Percentiles rank a stretch among this genome's conserved stretches.
Conservation (phyloP, 2,329 filamentous ascomycete species). For the Microsporum audouinii region DNA sequence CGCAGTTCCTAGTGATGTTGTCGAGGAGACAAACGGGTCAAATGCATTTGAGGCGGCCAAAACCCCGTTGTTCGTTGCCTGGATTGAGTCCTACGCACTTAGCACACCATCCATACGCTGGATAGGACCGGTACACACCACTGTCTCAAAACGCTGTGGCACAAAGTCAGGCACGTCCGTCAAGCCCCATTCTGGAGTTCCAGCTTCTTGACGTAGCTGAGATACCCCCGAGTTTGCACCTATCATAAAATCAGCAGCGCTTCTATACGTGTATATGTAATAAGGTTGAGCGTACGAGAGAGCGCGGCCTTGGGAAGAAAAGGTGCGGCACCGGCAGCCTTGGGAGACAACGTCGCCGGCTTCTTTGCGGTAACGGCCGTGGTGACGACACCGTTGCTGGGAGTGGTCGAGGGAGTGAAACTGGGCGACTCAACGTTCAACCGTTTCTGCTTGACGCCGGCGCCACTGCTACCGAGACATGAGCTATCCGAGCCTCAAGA, state of each 20-base stretch:
- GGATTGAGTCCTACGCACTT: conserved; percentile 23
- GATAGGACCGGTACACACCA: conserved; percentile 31
- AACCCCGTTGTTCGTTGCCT: conserved; percentile 39
- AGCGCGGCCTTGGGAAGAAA: conserved; percentile 32
- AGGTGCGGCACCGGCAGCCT: conserved; percentile 73
- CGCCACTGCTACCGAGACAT: background rate
- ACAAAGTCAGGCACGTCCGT: conserved; percentile 41
- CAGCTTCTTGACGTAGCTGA: conserved; percentile 28
- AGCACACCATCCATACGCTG: background rate
- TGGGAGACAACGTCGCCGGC: conserved; percentile 61
- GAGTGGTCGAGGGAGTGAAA: conserved; percentile 58
- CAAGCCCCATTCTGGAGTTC: conserved; percentile 35
- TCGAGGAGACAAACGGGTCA: conserved; percentile 54
- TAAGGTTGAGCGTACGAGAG: conserved; percentile 23
- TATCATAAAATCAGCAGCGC: conserved; percentile 1
- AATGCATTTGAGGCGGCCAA: conserved; percentile 43
- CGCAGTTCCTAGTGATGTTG: conserved; percentile 43
- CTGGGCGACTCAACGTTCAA: conserved; percentile 94
- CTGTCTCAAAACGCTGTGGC: conserved; percentile 39
- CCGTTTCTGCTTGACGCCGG: conserved; percentile 46
- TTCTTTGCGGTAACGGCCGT: conserved; percentile 47
- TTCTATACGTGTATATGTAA: background rate
- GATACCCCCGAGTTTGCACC: conserved; percentile 5
- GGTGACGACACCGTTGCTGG: conserved; percentile 27
- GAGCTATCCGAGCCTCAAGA: conserved; percentile 1